phyloP scores from a whole-genome alignment of 129 eudicot species.

The Sambucus nigra region DNA sequence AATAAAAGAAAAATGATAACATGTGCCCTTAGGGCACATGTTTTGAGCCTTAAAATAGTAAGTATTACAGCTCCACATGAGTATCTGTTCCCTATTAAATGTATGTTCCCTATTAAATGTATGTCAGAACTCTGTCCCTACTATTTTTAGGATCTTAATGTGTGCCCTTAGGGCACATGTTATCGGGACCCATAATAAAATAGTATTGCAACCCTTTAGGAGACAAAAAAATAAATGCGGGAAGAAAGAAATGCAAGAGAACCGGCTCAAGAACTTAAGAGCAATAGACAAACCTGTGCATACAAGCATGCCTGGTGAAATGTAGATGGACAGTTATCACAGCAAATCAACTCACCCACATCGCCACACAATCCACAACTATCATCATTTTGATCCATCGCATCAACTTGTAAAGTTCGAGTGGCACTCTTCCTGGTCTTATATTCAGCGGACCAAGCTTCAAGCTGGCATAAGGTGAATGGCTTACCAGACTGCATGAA shows the following conservation, averaged over 20 bases:
- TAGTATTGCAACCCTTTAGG: no score
- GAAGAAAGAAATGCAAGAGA: background rate
- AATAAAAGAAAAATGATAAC: no score
- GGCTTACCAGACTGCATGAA: slow-evolving; percentile 81
- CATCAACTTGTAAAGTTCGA: slow-evolving; percentile 30
- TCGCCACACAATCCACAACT: slow-evolving; percentile 96
- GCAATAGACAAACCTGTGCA: slow-evolving; percentile 48
- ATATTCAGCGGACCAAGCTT: slow-evolving; percentile 97
- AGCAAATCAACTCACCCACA: slow-evolving; percentile 89
- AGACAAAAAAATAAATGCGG: background rate
- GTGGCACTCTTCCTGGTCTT: slow-evolving; percentile 51
- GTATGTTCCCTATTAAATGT: no score
- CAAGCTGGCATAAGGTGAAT: slow-evolving; percentile 74
- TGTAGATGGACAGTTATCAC: slow-evolving; percentile 93
- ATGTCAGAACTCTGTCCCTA: no score
- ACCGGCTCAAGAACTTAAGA: background rate
- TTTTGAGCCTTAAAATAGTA: no score
- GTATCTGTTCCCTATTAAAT: no score
- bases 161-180: no score
- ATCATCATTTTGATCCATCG: slow-evolving; percentile 66
- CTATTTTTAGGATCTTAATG: no score
- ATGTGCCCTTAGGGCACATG: no score
- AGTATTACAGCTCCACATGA: no score
- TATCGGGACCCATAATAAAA: no score
- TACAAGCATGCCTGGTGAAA: slow-evolving; percentile 80